These are phyloP conservation scores for Alloascoidea hylecoeti DNA, from an alignment of 805 yeast species.

Conservation along the genomic window DNA sequence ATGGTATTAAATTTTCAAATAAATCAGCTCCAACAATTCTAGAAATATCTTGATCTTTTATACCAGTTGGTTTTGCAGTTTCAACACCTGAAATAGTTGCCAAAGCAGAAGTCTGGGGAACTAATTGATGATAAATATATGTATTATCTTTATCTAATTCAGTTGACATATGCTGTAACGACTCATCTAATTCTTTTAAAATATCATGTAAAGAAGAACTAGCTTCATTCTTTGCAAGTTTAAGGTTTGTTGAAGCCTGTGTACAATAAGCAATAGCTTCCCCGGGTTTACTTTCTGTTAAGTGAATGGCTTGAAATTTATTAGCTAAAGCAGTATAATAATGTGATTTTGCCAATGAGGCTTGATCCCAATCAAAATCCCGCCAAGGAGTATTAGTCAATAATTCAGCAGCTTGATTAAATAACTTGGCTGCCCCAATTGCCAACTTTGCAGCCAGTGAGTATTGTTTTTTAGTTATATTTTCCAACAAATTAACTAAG, in stretches of 20 bases:
- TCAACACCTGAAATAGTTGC: conserved; percentile 57
- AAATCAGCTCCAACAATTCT: conserved; percentile 37
- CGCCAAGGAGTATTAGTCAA: conserved; percentile 27
- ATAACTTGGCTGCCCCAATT: conserved; percentile 41
- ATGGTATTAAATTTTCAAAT: conserved; percentile 71
- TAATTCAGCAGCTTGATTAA: conserved; percentile 33
- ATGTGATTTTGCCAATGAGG: conserved; percentile 33
- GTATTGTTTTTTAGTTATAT: conserved; percentile 33
- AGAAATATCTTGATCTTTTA: conserved; percentile 33
- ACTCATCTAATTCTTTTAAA: conserved; percentile 17
- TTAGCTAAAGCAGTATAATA: conserved; percentile 47
- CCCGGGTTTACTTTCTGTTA: conserved; percentile 56
- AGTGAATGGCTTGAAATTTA: conserved; percentile 21
- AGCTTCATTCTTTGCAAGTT: conserved; percentile 12
- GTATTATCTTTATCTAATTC: conserved; percentile 71
- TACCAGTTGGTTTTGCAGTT: conserved; percentile 45
- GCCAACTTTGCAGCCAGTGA: conserved; percentile 68
- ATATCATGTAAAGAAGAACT: conserved; percentile 11
- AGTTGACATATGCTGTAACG: conserved; percentile 16
- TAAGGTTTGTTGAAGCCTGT: conserved; percentile 25
- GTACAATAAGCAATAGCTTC: conserved; percentile 56
- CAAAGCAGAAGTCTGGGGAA: conserved; percentile 49
- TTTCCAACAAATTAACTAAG: conserved; percentile 38
- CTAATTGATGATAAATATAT: conserved; percentile 66
- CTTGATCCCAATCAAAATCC: conserved; percentile 31